These are phyloP conservation scores for Lignosus rhinocerotis DNA, from an alignment of 1,284 basidiomycete species.

Conservation along the genomic window DNA sequence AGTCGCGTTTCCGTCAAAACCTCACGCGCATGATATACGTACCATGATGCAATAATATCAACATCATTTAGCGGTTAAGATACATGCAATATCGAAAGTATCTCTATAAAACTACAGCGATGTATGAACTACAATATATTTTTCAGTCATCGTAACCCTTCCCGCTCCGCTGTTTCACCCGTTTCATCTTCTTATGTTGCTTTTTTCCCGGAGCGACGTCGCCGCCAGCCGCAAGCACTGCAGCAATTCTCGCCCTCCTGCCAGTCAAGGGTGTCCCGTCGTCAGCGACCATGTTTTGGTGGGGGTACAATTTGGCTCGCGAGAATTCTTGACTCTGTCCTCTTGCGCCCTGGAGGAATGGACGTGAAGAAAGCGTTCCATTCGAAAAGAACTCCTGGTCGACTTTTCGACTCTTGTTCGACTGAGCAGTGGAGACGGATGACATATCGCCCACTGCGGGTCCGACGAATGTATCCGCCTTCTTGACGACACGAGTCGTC, in stretches of 20 bases:
- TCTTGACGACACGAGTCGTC: slow-evolving; percentile 78
- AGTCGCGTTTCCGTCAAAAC: too few species aligned
- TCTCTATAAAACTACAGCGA: slow-evolving; percentile 16
- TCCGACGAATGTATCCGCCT: slow-evolving; percentile 78
- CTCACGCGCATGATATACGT: too few species aligned
- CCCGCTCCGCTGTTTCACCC: slow-evolving; percentile 86
- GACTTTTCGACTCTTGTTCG: slow-evolving; percentile 63
- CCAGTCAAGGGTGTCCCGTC: slow-evolving; percentile 67
- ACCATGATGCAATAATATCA: not conserved
- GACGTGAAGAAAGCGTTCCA: slow-evolving; percentile 51
- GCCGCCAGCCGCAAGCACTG: slow-evolving; percentile 46
- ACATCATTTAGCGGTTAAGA: not conserved
- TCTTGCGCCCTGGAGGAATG: slow-evolving; percentile 66
- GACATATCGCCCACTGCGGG: slow-evolving; percentile 32
- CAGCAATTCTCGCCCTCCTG: slow-evolving; percentile 46
- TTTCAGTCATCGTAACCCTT: slow-evolving; percentile 77
- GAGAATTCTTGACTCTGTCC: slow-evolving; percentile 63
- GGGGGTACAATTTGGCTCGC: slow-evolving; percentile 69
- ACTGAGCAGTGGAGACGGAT: slow-evolving; percentile 15
- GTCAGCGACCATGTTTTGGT: slow-evolving; percentile 77
- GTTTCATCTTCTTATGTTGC: slow-evolving; percentile 85
- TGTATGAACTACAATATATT: not conserved
- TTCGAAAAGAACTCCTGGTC: slow-evolving; percentile 86
- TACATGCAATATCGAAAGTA: not conserved
- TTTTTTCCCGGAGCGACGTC: slow-evolving; percentile 67